phyloP scores from a whole-genome alignment of 73 alveolate genomes.

The Tetrahymena borealis region DNA sequence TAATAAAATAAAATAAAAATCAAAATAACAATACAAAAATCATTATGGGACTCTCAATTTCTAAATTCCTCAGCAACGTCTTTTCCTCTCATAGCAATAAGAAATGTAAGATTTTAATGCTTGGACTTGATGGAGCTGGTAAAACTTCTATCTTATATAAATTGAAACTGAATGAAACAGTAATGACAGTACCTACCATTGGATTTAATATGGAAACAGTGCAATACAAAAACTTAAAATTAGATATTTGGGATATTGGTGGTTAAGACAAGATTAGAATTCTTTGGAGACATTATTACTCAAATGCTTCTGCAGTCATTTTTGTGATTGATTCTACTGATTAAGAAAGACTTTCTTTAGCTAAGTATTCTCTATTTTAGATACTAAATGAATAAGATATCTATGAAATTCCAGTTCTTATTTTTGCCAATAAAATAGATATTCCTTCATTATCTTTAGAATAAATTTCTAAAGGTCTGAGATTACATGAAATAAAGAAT shows the following conservation, averaged over 20 bases:
- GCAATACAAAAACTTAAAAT: slow-evolving; percentile 46
- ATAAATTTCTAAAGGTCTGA: slow-evolving; percentile 31
- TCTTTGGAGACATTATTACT: slow-evolving; percentile 83
- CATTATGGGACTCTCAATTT: background rate
- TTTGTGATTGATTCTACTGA: slow-evolving; percentile 76
- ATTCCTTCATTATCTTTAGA: slow-evolving; percentile 16
- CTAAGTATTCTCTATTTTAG: slow-evolving; percentile 56
- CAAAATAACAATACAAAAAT: background rate
- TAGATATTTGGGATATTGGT: slow-evolving; percentile 92
- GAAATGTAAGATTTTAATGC: slow-evolving; percentile 9
- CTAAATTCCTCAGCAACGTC: background rate
- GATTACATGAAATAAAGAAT: slow-evolving; percentile 10
- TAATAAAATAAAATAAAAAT: background rate
- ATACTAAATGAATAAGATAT: slow-evolving; percentile 43
- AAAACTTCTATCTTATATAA: slow-evolving; percentile 82
- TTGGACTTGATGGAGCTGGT: slow-evolving; percentile 96
- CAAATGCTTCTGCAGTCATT: slow-evolving; percentile 66
- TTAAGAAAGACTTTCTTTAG: slow-evolving; percentile 41
- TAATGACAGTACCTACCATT: slow-evolving; percentile 84
- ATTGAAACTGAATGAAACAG: slow-evolving; percentile 58
- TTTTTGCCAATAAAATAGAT: slow-evolving; percentile 81
- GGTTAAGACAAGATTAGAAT: slow-evolving; percentile 72
- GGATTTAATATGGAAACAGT: slow-evolving; percentile 90
- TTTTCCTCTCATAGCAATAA: background rate
- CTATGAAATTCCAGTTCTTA: slow-evolving; percentile 61